These are phyloP conservation scores for Calonectria naviculata DNA, from an alignment of 2,329 filamentous ascomycete genomes.

Conservation along the genomic window DNA sequence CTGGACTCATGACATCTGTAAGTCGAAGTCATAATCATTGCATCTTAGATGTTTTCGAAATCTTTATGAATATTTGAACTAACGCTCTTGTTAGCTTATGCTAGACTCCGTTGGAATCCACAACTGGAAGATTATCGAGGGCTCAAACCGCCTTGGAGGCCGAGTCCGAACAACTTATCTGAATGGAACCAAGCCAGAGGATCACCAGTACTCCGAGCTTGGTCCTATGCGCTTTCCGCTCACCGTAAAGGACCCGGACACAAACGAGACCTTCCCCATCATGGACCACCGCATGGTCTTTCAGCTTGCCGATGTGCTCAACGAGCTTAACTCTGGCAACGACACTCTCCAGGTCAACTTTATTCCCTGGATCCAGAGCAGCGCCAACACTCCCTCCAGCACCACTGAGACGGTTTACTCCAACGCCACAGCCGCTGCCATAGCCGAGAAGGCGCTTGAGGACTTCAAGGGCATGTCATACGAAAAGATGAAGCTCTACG, in stretches of 20 bases:
- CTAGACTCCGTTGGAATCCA: slow-evolving; percentile 55
- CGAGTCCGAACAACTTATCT: slow-evolving; percentile 56
- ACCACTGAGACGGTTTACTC: slow-evolving; percentile 34
- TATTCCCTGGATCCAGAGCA: slow-evolving; percentile 71
- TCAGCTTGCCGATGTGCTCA: slow-evolving; percentile 70
- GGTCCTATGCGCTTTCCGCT: slow-evolving; percentile 75
- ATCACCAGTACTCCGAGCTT: slow-evolving; percentile 69
- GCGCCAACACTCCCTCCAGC: slow-evolving; percentile 45
- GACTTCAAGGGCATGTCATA: slow-evolving; percentile 38
- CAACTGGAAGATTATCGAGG: slow-evolving; percentile 57
- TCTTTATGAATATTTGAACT: background rate
- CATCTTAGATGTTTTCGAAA: background rate
- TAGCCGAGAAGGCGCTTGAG: slow-evolving; percentile 37
- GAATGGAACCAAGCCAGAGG: slow-evolving; percentile 45
- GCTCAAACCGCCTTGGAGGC: slow-evolving; percentile 53
- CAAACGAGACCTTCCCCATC: slow-evolving; percentile 66
- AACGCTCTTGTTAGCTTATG: slow-evolving; percentile 36
- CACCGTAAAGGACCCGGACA: slow-evolving; percentile 59
- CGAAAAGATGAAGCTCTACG: slow-evolving; percentile 36
- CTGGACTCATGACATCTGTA: slow-evolving; percentile 37
- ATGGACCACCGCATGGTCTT: slow-evolving; percentile 75
- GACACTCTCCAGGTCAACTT: slow-evolving; percentile 65
- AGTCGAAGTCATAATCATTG: background rate
- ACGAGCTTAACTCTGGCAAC: slow-evolving; percentile 66
- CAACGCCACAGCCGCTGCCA: slow-evolving; percentile 37